Evolutionary conservation across 768 basidiomycete genomes (phyloP), one percentile per base, ranked within the genome.

Genomic region (Suillus ampliporus): DNA sequence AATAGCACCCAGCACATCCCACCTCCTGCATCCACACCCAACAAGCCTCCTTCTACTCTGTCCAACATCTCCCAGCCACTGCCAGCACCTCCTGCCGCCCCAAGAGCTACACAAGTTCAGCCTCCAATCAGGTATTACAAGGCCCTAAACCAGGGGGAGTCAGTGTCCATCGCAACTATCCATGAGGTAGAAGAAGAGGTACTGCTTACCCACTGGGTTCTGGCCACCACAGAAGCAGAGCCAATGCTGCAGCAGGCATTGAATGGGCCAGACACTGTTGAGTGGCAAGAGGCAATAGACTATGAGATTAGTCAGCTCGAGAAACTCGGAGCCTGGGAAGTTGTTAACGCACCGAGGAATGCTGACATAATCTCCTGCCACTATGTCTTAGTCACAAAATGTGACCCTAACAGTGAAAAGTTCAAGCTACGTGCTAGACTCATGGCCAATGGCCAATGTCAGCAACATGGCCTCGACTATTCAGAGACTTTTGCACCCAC

Each of bases 301-400:
- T 58, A 58, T 46, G 68, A 71, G 51, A 11, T 72, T 21, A 44
- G 3, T 21, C 62, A 60, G 21, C 63, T 71, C n/a, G 66, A 68
- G 51, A 67, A 64, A 37, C 68, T 69, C 21, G 64, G 64, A 23
- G 73, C 68, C 13, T 78, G 72, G 72, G 64, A 71, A 23, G 43
- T 71, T 35, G 67, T 67, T 8, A 54, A 63, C 21, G 38, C 70
- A 43, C 77, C 77, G 13, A n/a, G 52, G 1, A 67, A 68, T 37
- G 60, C 65, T 21, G 78, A 74, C 37, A 47, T 71, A 11, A 69
- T 79, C 46, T 70, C 69, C 9, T 67, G 64, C 26, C 61, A 61
- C 38, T 61, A 17, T 19, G 26, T 61, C 8, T 31, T 61, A 3
- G 41, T 23, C 6, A 61, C 61, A 14, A 61, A 61, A 44, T 7